Evolutionary conservation across 768 basidiomycete genomes (phyloP).

Genomic region (Tricholoma terreum): DNA sequence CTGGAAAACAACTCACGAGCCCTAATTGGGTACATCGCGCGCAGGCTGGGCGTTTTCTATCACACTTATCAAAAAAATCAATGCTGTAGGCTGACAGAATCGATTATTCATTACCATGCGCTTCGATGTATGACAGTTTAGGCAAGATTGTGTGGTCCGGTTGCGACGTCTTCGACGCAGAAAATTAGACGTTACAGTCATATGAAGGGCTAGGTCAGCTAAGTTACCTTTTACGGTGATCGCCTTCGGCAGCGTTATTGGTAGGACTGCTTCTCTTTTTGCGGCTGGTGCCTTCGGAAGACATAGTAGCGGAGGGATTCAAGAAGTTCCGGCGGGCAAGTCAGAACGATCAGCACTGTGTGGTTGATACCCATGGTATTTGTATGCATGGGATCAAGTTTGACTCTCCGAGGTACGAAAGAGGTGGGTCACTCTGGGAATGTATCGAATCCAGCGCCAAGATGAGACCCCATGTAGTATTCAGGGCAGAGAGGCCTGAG

Average conservation of each 20-base stretch:
- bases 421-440: slow-evolving; percentile 13
- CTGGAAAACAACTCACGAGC: slow-evolving; percentile 29
- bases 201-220: background rate
- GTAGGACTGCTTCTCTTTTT: slow-evolving; percentile 28
- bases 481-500: slow-evolving; percentile 27
- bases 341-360: slow-evolving; percentile 8
- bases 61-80: slow-evolving; percentile 34
- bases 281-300: slow-evolving; percentile 25
- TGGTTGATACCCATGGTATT: slow-evolving; percentile 18
- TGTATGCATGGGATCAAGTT: slow-evolving; percentile 20
- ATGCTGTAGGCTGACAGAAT: background rate
- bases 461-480: slow-evolving; percentile 15
- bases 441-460: slow-evolving; percentile 22
- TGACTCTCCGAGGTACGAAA: slow-evolving; percentile 22
- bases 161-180: slow-evolving; percentile 49
- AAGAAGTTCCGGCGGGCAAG: slow-evolving; percentile 11
- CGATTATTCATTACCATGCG: slow-evolving; percentile 51
- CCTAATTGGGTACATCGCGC: slow-evolving; percentile 51
- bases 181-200: background rate
- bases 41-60: slow-evolving; percentile 49
- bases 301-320: slow-evolving; percentile 23
- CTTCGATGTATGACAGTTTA: slow-evolving; percentile 73
- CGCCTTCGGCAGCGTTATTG: slow-evolving; percentile 40
- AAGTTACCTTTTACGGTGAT: slow-evolving; percentile 49
- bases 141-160: slow-evolving; percentile 69